These are phyloP conservation scores for Leccinum subgranulosum DNA, from an alignment of 768 basidiomycete genomes.

Conservation along the genomic window DNA sequence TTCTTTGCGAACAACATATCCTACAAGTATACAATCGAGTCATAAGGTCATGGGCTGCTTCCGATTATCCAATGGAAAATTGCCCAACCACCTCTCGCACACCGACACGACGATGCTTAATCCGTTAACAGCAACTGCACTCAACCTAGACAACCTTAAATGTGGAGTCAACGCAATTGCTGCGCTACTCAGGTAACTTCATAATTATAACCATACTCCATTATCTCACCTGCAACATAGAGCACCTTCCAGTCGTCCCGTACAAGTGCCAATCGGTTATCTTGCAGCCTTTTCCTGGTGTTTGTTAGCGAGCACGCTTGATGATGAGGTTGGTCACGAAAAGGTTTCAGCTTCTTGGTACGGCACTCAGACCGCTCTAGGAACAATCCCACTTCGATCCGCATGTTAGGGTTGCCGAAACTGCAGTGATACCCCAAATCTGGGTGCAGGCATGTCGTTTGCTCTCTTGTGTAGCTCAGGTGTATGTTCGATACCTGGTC, in stretches of 20 bases:
- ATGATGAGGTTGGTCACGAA: conserved; percentile 38
- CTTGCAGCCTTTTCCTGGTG: conserved; percentile 51
- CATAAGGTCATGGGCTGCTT: conserved; percentile 5
- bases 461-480: conserved; percentile 44
- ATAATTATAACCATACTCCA: background rate
- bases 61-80: conserved; percentile 9
- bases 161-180: conserved; percentile 49
- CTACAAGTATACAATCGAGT: conserved; percentile 32
- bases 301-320: conserved; percentile 45
- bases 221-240: conserved; percentile 32
- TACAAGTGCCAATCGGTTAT: conserved; percentile 66
- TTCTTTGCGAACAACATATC: conserved; percentile 59
- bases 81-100: conserved; percentile 7
- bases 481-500: conserved; percentile 35
- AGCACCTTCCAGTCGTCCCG: conserved; percentile 54
- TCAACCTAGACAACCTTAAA: conserved; percentile 60
- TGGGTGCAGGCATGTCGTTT: conserved; percentile 54
- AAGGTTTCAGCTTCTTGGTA: background rate
- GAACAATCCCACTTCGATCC: conserved; percentile 48
- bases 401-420: conserved; percentile 52
- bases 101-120: conserved; percentile 35
- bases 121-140: conserved; percentile 47
- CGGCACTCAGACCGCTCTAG: conserved; percentile 33
- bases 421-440: conserved; percentile 40
- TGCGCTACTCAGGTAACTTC: conserved; percentile 51